phyloP scores from a whole-genome alignment of 495 filamentous ascomycete species.

The Penicillium taxi region DNA sequence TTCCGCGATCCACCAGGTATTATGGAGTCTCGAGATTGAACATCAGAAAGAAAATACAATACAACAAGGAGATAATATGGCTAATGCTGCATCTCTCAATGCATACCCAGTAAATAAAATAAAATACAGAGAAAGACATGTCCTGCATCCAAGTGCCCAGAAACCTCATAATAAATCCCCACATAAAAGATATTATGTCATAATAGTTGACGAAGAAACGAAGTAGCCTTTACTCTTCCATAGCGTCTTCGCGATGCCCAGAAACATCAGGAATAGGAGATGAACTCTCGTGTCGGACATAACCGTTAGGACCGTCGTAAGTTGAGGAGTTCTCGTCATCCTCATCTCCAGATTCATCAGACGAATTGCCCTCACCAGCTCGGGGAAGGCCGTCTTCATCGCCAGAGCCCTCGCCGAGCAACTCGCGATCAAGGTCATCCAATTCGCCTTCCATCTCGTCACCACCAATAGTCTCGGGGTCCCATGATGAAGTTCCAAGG shows the following conservation, averaged over 20 bases:
- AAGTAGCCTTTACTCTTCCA: conserved; percentile 29
- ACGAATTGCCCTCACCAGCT: conserved; percentile 21
- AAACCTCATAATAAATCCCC: too few species aligned
- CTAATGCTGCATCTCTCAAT: too few species aligned
- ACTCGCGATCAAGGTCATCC: conserved; percentile 46
- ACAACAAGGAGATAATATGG: too few species aligned
- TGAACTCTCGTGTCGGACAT: conserved; percentile 34
- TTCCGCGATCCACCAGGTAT: too few species aligned
- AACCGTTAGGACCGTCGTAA: conserved; percentile 35
- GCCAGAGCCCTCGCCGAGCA: conserved; percentile 41
- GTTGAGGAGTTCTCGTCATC: conserved; percentile 36
- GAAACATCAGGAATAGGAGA: conserved; percentile 17
- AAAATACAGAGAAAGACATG: too few species aligned
- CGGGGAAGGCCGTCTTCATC: conserved; percentile 31
- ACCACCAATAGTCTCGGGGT: conserved; percentile 16
- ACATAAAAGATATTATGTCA: too few species aligned
- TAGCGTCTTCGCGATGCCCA: conserved; percentile 21
- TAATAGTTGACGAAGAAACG: too few species aligned
- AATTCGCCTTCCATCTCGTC: conserved; percentile 37
- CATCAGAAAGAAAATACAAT: too few species aligned
- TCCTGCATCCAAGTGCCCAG: too few species aligned
- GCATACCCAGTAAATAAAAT: too few species aligned
- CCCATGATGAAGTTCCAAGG: conserved; percentile 17
- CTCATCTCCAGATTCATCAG: conserved; percentile 26
- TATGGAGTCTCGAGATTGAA: too few species aligned